phyloP scores from a whole-genome alignment of 2,329 filamentous ascomycete species.

The Neofusicoccum sp. region DNA sequence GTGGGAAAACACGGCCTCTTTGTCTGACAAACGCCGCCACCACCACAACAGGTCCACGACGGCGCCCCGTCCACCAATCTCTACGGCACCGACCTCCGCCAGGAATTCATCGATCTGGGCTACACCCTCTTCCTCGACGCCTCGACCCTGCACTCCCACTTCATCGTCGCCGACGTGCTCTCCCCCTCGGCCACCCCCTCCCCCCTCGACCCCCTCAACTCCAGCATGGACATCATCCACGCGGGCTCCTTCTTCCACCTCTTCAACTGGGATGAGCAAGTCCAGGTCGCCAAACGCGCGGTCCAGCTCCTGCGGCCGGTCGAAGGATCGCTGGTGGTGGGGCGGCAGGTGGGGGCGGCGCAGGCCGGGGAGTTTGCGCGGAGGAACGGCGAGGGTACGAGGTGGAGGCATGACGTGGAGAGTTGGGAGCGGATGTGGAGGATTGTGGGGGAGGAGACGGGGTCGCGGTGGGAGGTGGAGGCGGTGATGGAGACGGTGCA shows the following conservation, averaged over 20 bases:
- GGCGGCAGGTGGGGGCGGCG: conserved; percentile 20
- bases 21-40: neutral
- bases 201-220: conserved; percentile 27
- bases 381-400: neutral
- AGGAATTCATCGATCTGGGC: conserved; percentile 54
- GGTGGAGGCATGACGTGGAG: conserved; percentile 34
- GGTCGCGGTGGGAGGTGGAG: conserved; percentile 14
- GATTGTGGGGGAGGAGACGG: conserved; percentile 34
- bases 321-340: conserved; percentile 31
- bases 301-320: conserved; percentile 37
- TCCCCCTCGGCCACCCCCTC: conserved; percentile 32
- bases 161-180: conserved; percentile 49
- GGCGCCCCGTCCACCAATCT: conserved; percentile 41
- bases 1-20: neutral
- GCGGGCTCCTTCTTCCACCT: conserved; percentile 44
- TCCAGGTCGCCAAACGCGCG: conserved; percentile 34
- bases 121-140: conserved; percentile 38
- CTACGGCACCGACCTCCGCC: conserved; percentile 39
- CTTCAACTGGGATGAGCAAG: conserved; percentile 35
- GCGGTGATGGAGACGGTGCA: neutral
- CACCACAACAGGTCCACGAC: conserved; percentile 24
- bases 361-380: neutral
- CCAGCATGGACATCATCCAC: conserved; percentile 40
- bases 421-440: conserved; percentile 40
- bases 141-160: conserved; percentile 45